Evolutionary conservation across 1,284 basidiomycete species (phyloP).

Genomic region (Apiotrichum gamsii): DNA sequence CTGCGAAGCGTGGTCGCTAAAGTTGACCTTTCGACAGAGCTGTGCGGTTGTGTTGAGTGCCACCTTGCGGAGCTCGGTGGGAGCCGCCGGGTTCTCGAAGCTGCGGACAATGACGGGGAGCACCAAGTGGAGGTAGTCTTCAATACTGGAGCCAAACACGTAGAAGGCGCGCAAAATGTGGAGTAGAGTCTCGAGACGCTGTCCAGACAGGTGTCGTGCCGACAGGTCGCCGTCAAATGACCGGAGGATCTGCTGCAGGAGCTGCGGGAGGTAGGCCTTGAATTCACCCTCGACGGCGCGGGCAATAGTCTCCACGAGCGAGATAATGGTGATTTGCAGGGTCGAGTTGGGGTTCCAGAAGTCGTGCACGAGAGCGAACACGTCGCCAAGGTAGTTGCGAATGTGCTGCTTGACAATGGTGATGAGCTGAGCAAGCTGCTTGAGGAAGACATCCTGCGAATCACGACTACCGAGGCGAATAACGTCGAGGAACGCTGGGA

Average conservation of each 20-base stretch:
- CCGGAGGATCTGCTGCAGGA: constrained; percentile 81
- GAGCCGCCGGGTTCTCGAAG: constrained; percentile 77
- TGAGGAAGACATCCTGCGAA: constrained; percentile 88
- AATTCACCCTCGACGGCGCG: constrained; percentile 95
- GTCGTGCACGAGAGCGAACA: constrained; percentile 76
- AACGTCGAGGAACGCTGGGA: constrained; percentile 89
- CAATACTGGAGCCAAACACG: constrained; percentile 92
- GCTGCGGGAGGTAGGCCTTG: constrained; percentile 90
- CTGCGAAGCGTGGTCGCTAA: constrained; percentile 96
- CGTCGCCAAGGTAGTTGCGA: constrained; percentile 77
- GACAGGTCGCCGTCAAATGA: constrained; percentile 77
- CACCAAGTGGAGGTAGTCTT: constrained; percentile 95
- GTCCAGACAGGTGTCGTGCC: constrained; percentile 53
- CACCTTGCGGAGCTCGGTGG: constrained; percentile 69
- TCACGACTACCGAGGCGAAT: constrained; percentile 72
- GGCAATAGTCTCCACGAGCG: constrained; percentile 89
- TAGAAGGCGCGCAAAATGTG: constrained; percentile 69
- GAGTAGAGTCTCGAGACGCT: constrained; percentile 86
- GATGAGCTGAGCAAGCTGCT: constrained; percentile 92
- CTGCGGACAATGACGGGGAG: constrained; percentile 91
- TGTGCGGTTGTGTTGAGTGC: constrained; percentile 90
- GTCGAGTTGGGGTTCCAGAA: constrained; percentile 77
- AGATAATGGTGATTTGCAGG: constrained; percentile 87
- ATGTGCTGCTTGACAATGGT: constrained; percentile 98
- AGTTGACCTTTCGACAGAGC: constrained; percentile 88